Evolutionary conservation across 2,329 filamentous ascomycete species (phyloP), one percentile per base, ranked within the genome.

Genomic region (Aspergillus intermedius): DNA sequence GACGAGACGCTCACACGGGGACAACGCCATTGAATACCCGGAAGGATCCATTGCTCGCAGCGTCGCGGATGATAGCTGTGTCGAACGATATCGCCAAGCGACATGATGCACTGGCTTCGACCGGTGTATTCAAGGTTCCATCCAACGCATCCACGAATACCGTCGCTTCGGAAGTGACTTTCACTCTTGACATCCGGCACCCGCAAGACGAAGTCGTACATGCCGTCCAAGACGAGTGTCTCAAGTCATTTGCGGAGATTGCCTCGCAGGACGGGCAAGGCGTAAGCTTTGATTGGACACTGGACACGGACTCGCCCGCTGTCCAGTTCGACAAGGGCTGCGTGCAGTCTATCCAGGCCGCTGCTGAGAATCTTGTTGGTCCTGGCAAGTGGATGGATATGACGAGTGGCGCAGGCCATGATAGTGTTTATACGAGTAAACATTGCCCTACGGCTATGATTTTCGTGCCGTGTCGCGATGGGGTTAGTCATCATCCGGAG

Each of bases 1-100:
- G 84, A 0, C 72, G 78, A 49, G 84, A 87, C 52, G 78, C 79
- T 3, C 85, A 88, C 61, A 87, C 84, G 0, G 85, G 85, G 3
- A 87, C 85, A 0, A 88, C 85, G 0, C 80, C 82, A 19, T 75
- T 86, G 25, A 67, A 68, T 15, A 76, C 77, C 32, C 76, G 84
- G 7, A 77, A 78, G 3, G 84, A 88, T 61, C 79, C 84, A 2
- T 68, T 87, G 47, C 76, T 87, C 3, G 77, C 81, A 7, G 80
- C 82, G 1, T 75, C 77, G 0, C 80, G 80, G 51, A 76, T 87
- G 71, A 86, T 88, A 23, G 63, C 82, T 0, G 77, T 80, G 48
- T 80, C 78, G 1, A 80, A 87, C 60, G 74, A 74, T 21, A 72
- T 82, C 3, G 85, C 84, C 0, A 76, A 75, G 3, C 68, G 71